Base-by-base conservation (phyloP, 179 eudicot species). In the Spergularia azorica region DNA sequence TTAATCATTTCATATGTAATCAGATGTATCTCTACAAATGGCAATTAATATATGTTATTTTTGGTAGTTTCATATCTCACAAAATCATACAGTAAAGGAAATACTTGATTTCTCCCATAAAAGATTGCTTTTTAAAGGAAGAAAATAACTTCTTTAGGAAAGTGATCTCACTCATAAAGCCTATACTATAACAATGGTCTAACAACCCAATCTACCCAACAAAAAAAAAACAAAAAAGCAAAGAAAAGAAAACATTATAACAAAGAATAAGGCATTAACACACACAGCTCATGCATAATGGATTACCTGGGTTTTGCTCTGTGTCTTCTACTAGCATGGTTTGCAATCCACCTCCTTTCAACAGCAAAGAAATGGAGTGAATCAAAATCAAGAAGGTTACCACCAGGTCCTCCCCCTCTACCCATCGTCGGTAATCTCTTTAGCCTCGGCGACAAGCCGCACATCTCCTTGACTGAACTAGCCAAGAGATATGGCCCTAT, bases 341-440 rank as follows among this genome's bases (percentile, higher is more conserved):
- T 77, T 26, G 77, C 75, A 17, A 75, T 71, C 36, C 74, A 77
- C 61, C 61, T 71, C 54, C 66, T 57, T 59, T 58, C 76, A 39
- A 11, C 38, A 17, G 57, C 71, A 67, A 48, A 41, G 46, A 72
- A 50, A 66, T 5, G 48, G 6, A 43, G 48, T 43, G 48, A 43
- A 43, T 43, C 48, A 43, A 41, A 46, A 17, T 67, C 71, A n/a
- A 68, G 58, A 55, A 32, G 13, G 16, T 54, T 68, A 43, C 84
- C 84, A 6, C 84, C 70, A 63, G 81, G 81, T n/a, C 84, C 84
- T 4, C 17, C 26, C 20, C 67, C 72, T 43, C 10, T 77, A 39
- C 84, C 81, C 9, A 55, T 81, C 26, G 39, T 81, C 2, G 81
- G 81, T 10, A 77, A 77, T 46, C 75, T 81, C 50, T 81, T 81